Conservation (phyloP, 2,329 filamentous ascomycete genomes). For the Penicillium capsulatum region DNA sequence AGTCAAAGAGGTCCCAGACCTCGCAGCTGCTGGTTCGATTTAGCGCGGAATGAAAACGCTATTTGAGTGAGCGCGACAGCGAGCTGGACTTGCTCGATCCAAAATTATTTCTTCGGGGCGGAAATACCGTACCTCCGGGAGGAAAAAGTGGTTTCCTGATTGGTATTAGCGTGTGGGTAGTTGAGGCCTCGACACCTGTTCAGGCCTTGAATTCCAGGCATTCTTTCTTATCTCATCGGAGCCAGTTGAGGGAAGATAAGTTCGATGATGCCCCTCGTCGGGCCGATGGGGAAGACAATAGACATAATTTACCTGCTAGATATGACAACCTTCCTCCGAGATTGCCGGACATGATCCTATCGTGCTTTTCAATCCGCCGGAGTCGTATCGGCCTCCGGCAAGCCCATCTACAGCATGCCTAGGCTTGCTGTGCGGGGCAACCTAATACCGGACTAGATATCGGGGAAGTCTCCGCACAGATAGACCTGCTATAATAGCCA, state of each 20-base stretch:
- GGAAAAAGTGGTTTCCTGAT: conserved; percentile 15
- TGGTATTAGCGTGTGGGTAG: conserved; percentile 7
- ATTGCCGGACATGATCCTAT: too few species aligned
- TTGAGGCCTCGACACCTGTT: neutral
- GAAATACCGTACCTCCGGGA: conserved; percentile 20
- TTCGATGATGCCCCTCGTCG: conserved; percentile 11
- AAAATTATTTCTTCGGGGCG: conserved; percentile 36
- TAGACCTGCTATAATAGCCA: neutral
- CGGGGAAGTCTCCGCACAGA: conserved; percentile 4
- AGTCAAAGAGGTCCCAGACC: conserved; percentile 26
- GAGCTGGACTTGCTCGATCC: conserved; percentile 17
- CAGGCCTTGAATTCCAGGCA: too few species aligned
- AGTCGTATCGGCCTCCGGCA: too few species aligned
- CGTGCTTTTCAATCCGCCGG: too few species aligned
- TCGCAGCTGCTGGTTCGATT: conserved; percentile 18
- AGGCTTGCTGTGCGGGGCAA: conserved; percentile 14
- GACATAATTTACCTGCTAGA: too few species aligned
- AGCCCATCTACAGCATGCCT: too few species aligned
- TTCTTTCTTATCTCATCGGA: too few species aligned
- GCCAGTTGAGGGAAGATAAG: too few species aligned
- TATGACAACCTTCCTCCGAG: too few species aligned
- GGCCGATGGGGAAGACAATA: conserved; percentile 14
- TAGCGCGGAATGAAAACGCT: conserved; percentile 15
- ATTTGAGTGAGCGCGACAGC: conserved; percentile 12
- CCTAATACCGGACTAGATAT: conserved; percentile 1